Evolutionary conservation across 108 stramenopile genomes (phyloP).

Genomic region (Nannochloropsis granulata): DNA sequence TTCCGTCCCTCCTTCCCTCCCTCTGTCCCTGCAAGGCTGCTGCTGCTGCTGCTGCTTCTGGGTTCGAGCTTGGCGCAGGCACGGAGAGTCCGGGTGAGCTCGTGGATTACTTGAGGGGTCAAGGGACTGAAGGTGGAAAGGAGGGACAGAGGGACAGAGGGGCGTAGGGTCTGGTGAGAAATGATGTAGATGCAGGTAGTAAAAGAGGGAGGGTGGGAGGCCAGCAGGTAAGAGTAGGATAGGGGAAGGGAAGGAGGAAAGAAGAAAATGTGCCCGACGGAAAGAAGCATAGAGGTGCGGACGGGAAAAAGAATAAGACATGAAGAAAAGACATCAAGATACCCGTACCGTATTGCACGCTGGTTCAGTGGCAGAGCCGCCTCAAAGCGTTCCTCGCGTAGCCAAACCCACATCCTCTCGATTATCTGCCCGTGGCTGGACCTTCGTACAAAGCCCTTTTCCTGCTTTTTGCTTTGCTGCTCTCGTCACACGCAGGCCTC

Average conservation of each 20-base stretch:
- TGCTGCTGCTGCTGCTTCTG: background rate
- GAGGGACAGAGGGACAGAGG: background rate
- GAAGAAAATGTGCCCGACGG: background rate
- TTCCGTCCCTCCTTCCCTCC: background rate
- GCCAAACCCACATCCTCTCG: background rate
- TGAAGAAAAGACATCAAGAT: background rate
- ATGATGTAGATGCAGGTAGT: background rate
- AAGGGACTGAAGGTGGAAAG: background rate
- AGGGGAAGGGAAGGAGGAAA: background rate
- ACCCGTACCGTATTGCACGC: background rate
- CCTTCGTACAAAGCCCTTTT: too few species aligned
- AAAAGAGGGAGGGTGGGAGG: background rate
- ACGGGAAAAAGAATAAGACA: background rate
- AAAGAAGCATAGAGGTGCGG: background rate
- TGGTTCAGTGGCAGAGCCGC: background rate
- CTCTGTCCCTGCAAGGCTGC: background rate
- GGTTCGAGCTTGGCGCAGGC: background rate
- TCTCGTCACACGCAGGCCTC: too few species aligned
- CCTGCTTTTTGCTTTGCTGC: too few species aligned
- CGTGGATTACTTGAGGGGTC: background rate
- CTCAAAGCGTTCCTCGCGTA: background rate
- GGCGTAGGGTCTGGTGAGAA: background rate
- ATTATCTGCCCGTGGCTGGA: too few species aligned
- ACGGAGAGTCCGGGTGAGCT: background rate
- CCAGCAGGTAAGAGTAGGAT: background rate